These are phyloP conservation scores for Zancudomyces culisetae DNA, from an alignment of 371 early-diverging fungal genomes.

Conservation along the genomic window DNA sequence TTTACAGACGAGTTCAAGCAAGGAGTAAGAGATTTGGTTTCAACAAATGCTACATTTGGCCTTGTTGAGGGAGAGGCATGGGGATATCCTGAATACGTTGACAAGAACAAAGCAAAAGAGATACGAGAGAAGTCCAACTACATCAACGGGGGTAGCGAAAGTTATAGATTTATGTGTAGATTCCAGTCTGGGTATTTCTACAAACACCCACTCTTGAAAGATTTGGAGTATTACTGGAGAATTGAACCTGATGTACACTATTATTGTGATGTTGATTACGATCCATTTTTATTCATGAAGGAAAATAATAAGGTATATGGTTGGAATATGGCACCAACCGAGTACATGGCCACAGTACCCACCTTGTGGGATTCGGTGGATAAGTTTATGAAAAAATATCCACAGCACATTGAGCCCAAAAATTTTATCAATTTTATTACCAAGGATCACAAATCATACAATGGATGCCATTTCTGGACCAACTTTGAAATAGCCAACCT, in stretches of 20 bases:
- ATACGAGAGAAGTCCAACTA: constrained; percentile 10
- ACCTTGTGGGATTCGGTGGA: constrained; percentile 43
- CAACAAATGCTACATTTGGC: constrained; percentile 27
- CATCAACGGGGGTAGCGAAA: constrained; percentile 24
- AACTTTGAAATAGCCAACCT: constrained; percentile 25
- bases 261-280: constrained; percentile 50
- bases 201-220: constrained; percentile 38
- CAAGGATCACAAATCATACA: constrained; percentile 22
- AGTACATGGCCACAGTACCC: constrained; percentile 51
- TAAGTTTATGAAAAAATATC: constrained; percentile 27
- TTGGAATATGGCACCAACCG: constrained; percentile 47
- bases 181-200: constrained; percentile 47
- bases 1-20: constrained; percentile 55
- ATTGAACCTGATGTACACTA: constrained; percentile 67
- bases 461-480: constrained; percentile 25
- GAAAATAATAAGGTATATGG: constrained; percentile 33
- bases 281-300: constrained; percentile 40
- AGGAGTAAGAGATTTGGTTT: constrained; percentile 33
- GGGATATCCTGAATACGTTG: constrained; percentile 59
- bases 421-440: constrained; percentile 28
- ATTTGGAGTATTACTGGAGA: constrained; percentile 65
- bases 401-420: constrained; percentile 13
- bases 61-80: constrained; percentile 55
- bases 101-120: constrained; percentile 11
- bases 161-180: constrained; percentile 38